phyloP scores from a whole-genome alignment of 495 filamentous ascomycete genomes.

The Penicillium maclennaniae region DNA sequence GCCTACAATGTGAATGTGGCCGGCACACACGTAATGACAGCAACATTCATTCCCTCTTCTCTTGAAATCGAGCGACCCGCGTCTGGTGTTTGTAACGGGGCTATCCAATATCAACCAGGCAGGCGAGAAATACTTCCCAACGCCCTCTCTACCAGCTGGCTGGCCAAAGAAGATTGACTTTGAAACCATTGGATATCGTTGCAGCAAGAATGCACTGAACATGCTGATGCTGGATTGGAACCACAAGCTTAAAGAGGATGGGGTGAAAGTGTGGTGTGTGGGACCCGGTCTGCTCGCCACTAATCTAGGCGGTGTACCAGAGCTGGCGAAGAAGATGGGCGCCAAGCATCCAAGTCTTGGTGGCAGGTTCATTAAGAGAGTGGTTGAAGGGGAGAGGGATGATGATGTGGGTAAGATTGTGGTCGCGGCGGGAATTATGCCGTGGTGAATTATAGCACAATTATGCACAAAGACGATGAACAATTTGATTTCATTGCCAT shows the following conservation, averaged over 20 bases:
- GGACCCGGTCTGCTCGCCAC: conserved; percentile 33
- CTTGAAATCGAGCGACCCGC: conserved; percentile 42
- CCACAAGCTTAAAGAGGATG: conserved; percentile 32
- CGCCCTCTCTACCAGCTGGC: conserved; percentile 26
- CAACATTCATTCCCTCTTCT: conserved; percentile 47
- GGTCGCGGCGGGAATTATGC: background rate
- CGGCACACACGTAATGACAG: conserved; percentile 44
- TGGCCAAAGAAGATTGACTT: conserved; percentile 43
- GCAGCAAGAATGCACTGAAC: conserved; percentile 31
- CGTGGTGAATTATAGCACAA: conserved; percentile 3
- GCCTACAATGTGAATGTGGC: conserved; percentile 48
- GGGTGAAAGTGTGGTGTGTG: conserved; percentile 36
- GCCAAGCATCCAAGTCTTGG: conserved; percentile 28
- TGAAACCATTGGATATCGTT: conserved; percentile 30
- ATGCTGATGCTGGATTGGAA: conserved; percentile 36
- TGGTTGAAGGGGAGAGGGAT: conserved; percentile 39
- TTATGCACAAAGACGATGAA: no score
- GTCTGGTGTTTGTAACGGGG: conserved; percentile 47
- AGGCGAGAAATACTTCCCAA: conserved; percentile 19
- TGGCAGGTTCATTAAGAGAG: conserved; percentile 28
- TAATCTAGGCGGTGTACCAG: conserved; percentile 22
- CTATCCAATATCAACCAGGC: conserved; percentile 21
- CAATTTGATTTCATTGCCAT: no score
- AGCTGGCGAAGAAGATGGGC: conserved; percentile 31
- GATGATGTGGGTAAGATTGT: conserved; percentile 35